Base-by-base conservation (phyloP, 257 asterid species). In the Solanum commersonii region DNA sequence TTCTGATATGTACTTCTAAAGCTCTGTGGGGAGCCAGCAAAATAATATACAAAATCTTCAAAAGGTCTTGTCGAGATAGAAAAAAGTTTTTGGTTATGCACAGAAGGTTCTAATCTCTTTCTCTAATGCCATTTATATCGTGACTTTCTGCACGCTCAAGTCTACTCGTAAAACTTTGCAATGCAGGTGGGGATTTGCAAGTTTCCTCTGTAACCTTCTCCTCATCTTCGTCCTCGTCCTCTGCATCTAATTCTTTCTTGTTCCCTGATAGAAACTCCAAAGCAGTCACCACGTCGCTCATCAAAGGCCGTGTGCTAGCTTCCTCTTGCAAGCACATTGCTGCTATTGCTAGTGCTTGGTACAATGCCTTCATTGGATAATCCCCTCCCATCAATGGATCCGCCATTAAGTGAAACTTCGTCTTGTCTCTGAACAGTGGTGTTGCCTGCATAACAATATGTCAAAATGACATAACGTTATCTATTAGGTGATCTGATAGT, bases 301-400 rank as follows among this genome's bases (percentile, higher is more conserved):
- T 95, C 87, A 92, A 87, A 35, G 98, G 98, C 10, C 98, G 93
- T 13, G 92, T 90, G 20, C 89, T 10, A 3, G 95, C 91, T 77
- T 95, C 97, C 86, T 94, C 98, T 87, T 95, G 98, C 0, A 95
- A 93, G 44, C 98, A 95, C 98, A 95, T 95, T 20, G 98, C 98
- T 46, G 98, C 98, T 10, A 95, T 91, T 8, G 94, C 98, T 46
- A 95, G 94, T 86, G 98, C 98, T 91, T 94, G 98, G 77, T 90
- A 91, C 10, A 95, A 81, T 16, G 91, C 92, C 86, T 94, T 95
- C n/a, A 91, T 88, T 0, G 96, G 93, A 77, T 92, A 94, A n/a
- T 94, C 91, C 68, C 95, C 96, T 86, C 92, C 91, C 22, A 95
- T 84, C 90, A 92, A 84, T 14, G 97, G 97, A 89, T 95, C 98